Base-by-base conservation (phyloP, 1,284 basidiomycete species). In the Malassezia pachydermatis region DNA sequence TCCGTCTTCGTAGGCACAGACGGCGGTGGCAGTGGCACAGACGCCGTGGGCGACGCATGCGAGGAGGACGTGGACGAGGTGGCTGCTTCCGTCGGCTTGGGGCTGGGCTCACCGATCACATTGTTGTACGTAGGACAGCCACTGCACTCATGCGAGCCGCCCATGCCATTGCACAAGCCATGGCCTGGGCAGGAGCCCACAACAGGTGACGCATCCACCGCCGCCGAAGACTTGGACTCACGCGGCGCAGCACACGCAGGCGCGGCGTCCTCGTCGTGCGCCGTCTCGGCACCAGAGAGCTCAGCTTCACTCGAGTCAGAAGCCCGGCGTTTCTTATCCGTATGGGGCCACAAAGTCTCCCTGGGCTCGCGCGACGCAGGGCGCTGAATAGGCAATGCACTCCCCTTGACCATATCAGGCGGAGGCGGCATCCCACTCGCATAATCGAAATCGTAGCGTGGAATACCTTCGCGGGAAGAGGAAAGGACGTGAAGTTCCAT, bases 51-150 rank as follows among this genome's bases (percentile, higher is more conserved):
- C 34, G 34, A 14, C 30, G 20, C 13, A 16, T 14, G 22, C 4
- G 41, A 13, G 7, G 34, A 11, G 4, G 34, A 16, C 25, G 43
- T 11, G 13, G 43, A 9, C 17, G 41, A 17, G 6, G 23, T 16
- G 8, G 44, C 4, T 5, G n/a, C 3, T n/a, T 47, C 45, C 32
- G 13, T 33, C n/a, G n/a, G n/a, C n/a, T n/a, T n/a, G n/a, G n/a
- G n/a, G n/a, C n/a, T n/a, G 11, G 38, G 28, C 16, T 25, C 24
- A 23, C 14, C 14, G 27, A 27, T 46, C 27, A 43, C 64, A 51
- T 68, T 68, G 59, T 66, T 68, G 48, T 60, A 63, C 4, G 65
- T 64, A 0, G 65, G 65, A 42, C 65, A 68, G 4, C 65, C 65
- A 17, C 51, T 55, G 56, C 65, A 68, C 50, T 59, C 58, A 9